Evolutionary conservation across 2,329 filamentous ascomycete genomes (phyloP).

Genomic region (Piedraia hortae): DNA sequence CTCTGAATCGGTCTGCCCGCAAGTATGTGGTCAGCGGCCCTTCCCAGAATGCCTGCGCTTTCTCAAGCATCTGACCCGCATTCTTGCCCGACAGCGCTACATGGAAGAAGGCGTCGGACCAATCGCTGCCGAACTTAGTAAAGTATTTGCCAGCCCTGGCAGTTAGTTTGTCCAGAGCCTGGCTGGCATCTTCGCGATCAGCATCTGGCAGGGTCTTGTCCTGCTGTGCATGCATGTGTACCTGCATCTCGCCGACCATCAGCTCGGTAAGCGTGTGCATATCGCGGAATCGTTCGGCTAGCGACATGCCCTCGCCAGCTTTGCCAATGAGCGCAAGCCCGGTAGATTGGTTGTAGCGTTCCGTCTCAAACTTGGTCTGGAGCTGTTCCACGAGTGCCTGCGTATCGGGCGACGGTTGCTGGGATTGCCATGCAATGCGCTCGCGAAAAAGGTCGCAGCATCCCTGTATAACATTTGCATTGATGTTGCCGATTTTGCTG

Average conservation of each 20-base stretch:
- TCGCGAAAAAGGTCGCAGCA: constrained; percentile 31
- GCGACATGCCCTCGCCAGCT: constrained; percentile 27
- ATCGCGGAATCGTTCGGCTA: constrained; percentile 35
- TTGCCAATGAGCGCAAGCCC: constrained; percentile 22
- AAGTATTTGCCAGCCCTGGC: constrained; percentile 26
- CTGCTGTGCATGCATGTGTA: constrained; percentile 12
- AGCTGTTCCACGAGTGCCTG: constrained; percentile 23
- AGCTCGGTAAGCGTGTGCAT: constrained; percentile 32
- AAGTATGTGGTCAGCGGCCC: constrained; percentile 53
- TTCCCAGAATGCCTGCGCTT: constrained; percentile 36
- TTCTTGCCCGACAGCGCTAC: constrained; percentile 38
- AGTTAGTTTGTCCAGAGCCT: constrained; percentile 13
- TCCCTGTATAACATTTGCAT: constrained; percentile 27
- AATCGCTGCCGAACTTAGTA: constrained; percentile 34
- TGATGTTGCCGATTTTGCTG: too few relatives aligned
- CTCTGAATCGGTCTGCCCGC: constrained; percentile 39
- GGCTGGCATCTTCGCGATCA: constrained; percentile 1
- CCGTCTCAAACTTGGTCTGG: constrained; percentile 15
- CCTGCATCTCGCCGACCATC: constrained; percentile 19
- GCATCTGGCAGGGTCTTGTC: constrained; percentile 7
- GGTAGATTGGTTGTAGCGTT: constrained; percentile 17
- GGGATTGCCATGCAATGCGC: constrained; percentile 28
- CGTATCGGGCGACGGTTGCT: constrained; percentile 22
- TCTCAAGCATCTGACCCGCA: constrained; percentile 31
- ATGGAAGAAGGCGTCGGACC: constrained; percentile 54